Percentiles rank a stretch among this genome's conserved stretches.
Conservation (phyloP, 768 basidiomycete genomes). For the Kwoniella shandongensis region DNA sequence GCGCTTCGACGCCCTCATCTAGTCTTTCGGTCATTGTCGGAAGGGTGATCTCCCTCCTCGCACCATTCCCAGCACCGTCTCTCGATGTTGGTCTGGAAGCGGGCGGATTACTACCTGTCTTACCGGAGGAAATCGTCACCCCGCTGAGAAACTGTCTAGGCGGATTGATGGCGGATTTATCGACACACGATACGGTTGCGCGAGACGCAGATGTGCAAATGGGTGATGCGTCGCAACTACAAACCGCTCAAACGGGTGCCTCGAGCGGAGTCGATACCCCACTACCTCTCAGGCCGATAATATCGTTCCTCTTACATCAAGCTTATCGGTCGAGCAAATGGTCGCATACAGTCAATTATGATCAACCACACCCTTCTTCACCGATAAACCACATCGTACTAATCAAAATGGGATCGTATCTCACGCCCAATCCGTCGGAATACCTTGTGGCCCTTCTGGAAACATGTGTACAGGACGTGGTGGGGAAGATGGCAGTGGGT, state of each 20-base stretch:
- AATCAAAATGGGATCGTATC: conserved; percentile 1
- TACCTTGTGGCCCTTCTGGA: conserved; percentile 15
- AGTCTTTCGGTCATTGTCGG: conserved; percentile 17
- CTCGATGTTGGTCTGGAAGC: conserved; percentile 44
- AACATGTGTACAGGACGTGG: conserved; percentile 4
- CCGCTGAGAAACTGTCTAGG: conserved; percentile 33
- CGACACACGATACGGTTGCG: conserved; percentile 16
- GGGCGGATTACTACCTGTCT: conserved; percentile 21
- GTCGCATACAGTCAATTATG: neutral
- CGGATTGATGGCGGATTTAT: conserved; percentile 43
- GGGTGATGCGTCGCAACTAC: neutral
- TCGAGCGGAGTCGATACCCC: too few species aligned
- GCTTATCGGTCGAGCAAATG: conserved; percentile 1
- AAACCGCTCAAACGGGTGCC: too few species aligned
- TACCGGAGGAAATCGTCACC: conserved; percentile 30
- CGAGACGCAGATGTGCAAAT: neutral
- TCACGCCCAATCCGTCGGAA: conserved; percentile 1
- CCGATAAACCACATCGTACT: neutral
- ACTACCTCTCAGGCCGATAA: conserved; percentile 4
- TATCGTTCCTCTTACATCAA: conserved; percentile 14
- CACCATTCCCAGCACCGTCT: conserved; percentile 39
- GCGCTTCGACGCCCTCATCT: conserved; percentile 11
- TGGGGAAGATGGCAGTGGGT: conserved; percentile 6
- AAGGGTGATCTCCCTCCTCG: conserved; percentile 22
- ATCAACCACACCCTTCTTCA: neutral